Evolutionary conservation across 495 filamentous ascomycete genomes (phyloP), one percentile per base, ranked within the genome.

Genomic region (Aspergillus nanangensis): DNA sequence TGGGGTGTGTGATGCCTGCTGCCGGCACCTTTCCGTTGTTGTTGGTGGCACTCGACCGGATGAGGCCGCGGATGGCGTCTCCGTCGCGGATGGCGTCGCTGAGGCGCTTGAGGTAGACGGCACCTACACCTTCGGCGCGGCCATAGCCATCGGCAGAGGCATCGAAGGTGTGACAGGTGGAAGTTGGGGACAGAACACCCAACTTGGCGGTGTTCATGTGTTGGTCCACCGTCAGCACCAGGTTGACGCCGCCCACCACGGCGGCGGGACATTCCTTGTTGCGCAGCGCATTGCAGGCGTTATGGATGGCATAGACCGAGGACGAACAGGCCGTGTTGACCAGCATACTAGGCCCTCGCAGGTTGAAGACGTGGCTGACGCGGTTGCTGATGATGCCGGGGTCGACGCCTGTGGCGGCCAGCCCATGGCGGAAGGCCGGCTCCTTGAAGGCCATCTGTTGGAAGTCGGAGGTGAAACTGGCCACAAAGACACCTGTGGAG

Each of bases 11-110:
- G 4, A 65, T 60, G 11, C 45, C 45, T 31, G 9, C 19, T 13
- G 53, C 52, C 1, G 50, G 31, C 17, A 66, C 50, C 43, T 54
- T 34, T 1, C 66, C 63, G 44, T 69, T 55, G n/a, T n/a, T n/a
- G 45, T 82, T 87, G 19, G 78, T 53, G 0, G 71, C 60, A 3
- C 57, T 63, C 2, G 51, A 56, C 4, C 67, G 56, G 20, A 80
- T 69, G 8, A 77, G 41, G 2, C 61, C 61, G 2, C 62, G 58
- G 21, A 75, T 65, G 0, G 48, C 48, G 40, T 74, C 65, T 15
- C 56, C 55, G 19, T 64, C 60, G 1, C 37, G 21, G 3, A 71
- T 39, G 2, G 72, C 72, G 23, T 63, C 58, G 11, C 20, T n/a
- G 3, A 71, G 46, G 2, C 48, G 53, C 35, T 75, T 74, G 3